Conservation (phyloP, 495 filamentous ascomycete species). For the Friedmanniomyces simplex region DNA sequence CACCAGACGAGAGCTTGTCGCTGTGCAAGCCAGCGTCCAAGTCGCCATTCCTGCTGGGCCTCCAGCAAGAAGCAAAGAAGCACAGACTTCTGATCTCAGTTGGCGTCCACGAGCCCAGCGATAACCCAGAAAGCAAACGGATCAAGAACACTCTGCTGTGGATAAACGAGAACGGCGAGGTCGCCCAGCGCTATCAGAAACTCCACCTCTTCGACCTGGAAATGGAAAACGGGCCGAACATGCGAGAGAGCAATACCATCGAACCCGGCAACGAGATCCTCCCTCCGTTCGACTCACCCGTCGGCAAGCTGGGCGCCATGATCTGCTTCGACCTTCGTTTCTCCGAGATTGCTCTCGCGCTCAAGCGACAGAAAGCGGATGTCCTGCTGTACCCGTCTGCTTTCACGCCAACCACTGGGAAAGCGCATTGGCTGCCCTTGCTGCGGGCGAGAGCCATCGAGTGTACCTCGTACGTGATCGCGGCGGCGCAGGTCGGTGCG, state of each 20-base stretch:
- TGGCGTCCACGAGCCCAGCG: constrained; percentile 70
- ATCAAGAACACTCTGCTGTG: constrained; percentile 58
- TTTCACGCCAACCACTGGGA: constrained; percentile 80
- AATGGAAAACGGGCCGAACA: constrained; percentile 48
- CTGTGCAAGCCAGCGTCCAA: constrained; percentile 50
- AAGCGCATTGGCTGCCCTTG: constrained; percentile 73
- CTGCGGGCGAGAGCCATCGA: constrained; percentile 80
- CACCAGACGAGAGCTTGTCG: constrained; percentile 52
- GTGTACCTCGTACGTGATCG: constrained; percentile 77
- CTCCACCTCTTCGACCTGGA: constrained; percentile 69
- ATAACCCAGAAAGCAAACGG: constrained; percentile 36
- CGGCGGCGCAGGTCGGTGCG: constrained; percentile 69
- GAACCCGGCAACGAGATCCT: constrained; percentile 49
- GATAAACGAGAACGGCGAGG: constrained; percentile 55
- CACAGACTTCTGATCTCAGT: constrained; percentile 66
- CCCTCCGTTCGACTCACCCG: constrained; percentile 57
- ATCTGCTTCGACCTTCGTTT: constrained; percentile 93
- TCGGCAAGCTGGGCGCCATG: constrained; percentile 64
- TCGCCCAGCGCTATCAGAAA: constrained; percentile 63
- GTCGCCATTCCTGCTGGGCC: constrained; percentile 58
- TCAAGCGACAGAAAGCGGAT: constrained; percentile 58
- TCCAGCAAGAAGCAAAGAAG: constrained; percentile 53
- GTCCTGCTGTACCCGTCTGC: constrained; percentile 82
- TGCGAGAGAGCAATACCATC: constrained; percentile 56
- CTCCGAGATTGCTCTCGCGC: constrained; percentile 59